A percentile compares a stretch with the other conserved stretches of the same genome.
Conservation (phyloP, 2,329 filamentous ascomycete species). For the Calonectria pseudoturangicola region DNA sequence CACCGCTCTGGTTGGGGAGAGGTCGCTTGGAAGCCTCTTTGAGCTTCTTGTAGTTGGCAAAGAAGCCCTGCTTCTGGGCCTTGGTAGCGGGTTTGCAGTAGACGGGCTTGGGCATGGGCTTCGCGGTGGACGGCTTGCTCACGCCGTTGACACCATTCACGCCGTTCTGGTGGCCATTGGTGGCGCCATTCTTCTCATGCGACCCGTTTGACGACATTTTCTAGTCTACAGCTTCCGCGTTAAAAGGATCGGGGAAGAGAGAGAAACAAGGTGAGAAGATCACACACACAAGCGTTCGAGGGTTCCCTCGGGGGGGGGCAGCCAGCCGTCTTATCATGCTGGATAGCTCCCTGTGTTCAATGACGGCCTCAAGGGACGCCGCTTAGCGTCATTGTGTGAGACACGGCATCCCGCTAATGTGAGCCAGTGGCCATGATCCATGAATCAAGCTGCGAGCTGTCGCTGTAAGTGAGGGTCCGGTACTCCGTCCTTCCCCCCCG, state of each 20-base stretch:
- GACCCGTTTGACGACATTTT: conserved; percentile 50
- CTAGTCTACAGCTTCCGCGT: conserved; percentile 33
- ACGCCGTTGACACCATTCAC: conserved; percentile 39
- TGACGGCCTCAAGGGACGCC: conserved; percentile 27
- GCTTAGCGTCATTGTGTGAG: conserved; percentile 43
- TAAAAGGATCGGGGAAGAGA: conserved; percentile 17
- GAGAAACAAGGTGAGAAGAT: conserved; percentile 3
- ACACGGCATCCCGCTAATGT: conserved; percentile 48
- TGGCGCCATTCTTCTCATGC: conserved; percentile 50
- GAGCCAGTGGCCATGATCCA: conserved; percentile 31
- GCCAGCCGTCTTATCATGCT: conserved; percentile 32
- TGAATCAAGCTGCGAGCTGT: conserved; percentile 25
- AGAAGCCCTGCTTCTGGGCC: conserved; percentile 50
- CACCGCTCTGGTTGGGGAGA: conserved; percentile 76
- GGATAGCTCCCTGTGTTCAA: conserved; percentile 12
- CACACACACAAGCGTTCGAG: not conserved
- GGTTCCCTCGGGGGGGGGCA: conserved; percentile 18
- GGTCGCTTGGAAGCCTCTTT: conserved; percentile 74
- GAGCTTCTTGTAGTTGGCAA: conserved; percentile 58
- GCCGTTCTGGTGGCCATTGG: conserved; percentile 47
- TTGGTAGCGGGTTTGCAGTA: conserved; percentile 23
- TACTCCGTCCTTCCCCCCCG: conserved; percentile 23
- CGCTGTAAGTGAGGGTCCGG: conserved; percentile 14
- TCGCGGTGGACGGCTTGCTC: conserved; percentile 17
- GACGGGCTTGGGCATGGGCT: conserved; percentile 28